phyloP scores from a whole-genome alignment of 2,329 filamentous ascomycete genomes.

The Penicillium sclerotigenum region DNA sequence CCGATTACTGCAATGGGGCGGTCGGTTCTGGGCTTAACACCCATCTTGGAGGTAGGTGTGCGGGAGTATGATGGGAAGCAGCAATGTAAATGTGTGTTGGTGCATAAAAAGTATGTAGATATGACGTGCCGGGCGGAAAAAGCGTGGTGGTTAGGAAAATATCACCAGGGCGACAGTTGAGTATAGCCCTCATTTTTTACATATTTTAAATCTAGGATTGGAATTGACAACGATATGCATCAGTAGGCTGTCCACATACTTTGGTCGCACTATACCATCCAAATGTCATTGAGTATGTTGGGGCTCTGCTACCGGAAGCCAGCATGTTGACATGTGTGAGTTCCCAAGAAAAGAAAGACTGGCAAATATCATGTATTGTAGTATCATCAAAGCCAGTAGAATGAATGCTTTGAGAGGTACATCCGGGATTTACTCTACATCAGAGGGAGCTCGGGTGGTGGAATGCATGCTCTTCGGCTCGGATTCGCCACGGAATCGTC shows the following conservation, averaged over 20 bases:
- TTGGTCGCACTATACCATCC: not conserved
- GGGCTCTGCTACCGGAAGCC: not conserved
- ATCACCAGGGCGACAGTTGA: not conserved
- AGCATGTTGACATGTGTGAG: not conserved
- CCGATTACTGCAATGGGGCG: slow-evolving; percentile 40
- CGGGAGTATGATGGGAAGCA: not conserved
- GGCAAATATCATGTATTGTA: not conserved
- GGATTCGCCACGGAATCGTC: not conserved
- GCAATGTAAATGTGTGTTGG: not conserved
- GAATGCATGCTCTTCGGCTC: not conserved
- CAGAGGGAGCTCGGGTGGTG: not conserved
- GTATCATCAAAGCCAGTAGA: not conserved
- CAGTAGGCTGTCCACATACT: not conserved
- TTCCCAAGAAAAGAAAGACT: not conserved
- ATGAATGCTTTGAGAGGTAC: not conserved
- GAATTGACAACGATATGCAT: not conserved
- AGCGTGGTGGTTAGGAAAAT: not conserved
- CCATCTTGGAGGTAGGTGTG: not conserved
- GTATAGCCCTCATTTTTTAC: not conserved
- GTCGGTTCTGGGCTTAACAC: slow-evolving; percentile 3
- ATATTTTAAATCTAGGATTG: not conserved
- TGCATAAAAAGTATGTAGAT: not conserved
- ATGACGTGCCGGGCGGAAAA: not conserved
- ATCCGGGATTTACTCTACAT: not conserved
- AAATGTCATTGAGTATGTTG: not conserved